These are phyloP conservation scores for Trametes polyzona DNA, from an alignment of 1,284 basidiomycete genomes.

Conservation along the genomic window DNA sequence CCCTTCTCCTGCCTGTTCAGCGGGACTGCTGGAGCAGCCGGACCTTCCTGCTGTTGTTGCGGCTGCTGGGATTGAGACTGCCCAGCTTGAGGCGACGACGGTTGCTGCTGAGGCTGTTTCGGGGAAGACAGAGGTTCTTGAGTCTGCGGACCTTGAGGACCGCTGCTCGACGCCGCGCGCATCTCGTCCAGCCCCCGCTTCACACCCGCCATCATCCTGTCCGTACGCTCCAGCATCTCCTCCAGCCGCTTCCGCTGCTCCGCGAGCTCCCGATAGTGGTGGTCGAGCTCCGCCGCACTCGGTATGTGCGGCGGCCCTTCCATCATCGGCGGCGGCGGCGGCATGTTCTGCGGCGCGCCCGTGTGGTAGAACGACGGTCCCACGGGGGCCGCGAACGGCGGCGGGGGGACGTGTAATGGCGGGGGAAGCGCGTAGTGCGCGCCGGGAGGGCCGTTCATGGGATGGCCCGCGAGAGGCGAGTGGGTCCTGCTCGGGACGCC, in stretches of 20 bases:
- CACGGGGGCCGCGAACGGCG: conserved; percentile 16
- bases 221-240: conserved; percentile 74
- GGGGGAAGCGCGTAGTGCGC: conserved; percentile 39
- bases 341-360: conserved; percentile 30
- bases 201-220: conserved; percentile 69
- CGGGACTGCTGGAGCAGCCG: conserved; percentile 33
- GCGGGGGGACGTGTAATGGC: conserved; percentile 24
- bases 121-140: conserved; percentile 8
- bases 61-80: conserved; percentile 1
- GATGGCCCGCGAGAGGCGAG: conserved; percentile 54
- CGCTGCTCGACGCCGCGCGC: conserved; percentile 36
- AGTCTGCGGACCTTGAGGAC: too few species aligned
- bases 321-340: conserved; percentile 27
- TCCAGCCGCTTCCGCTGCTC: conserved; percentile 65
- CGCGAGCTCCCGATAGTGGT: conserved; percentile 65
- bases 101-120: conserved; percentile 11
- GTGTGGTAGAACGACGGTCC: conserved; percentile 30
- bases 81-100: conserved; percentile 10
- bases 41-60: conserved; percentile 3
- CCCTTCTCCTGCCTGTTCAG: conserved; percentile 34
- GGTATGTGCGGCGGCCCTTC: conserved; percentile 44
- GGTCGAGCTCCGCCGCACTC: conserved; percentile 63
- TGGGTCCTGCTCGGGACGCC: conserved; percentile 64
- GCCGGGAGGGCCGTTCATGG: conserved; percentile 41
- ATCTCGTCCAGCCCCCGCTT: conserved; percentile 77